Evolutionary conservation across 192 early-diverging fungal genomes (phyloP).

Genomic region (Coemansia umbellata): DNA sequence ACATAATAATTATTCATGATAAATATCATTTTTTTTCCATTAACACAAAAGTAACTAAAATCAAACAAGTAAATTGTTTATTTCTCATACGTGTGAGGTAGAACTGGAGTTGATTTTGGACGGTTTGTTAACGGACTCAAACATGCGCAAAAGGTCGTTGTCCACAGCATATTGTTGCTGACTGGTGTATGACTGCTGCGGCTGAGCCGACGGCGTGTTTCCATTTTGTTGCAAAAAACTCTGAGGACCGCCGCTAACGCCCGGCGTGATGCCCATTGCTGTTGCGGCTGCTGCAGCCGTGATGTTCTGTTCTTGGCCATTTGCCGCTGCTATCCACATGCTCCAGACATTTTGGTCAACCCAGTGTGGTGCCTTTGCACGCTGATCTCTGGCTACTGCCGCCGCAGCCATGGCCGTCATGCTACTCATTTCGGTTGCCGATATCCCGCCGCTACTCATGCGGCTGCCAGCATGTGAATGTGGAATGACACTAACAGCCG

Average conservation of each 20-base stretch:
- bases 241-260: constrained; percentile 29
- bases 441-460: too few relatives aligned
- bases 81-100: too few relatives aligned
- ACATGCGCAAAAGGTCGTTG: constrained; percentile 44
- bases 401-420: too few relatives aligned
- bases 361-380: constrained; percentile 45
- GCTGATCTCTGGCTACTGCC: constrained; percentile 1
- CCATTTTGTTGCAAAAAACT: too few relatives aligned
- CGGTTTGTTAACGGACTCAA: constrained; percentile 22
- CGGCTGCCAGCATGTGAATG: too few relatives aligned
- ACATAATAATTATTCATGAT: too few relatives aligned
- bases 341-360: constrained; percentile 32
- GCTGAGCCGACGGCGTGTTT: background rate
- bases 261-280: constrained; percentile 50
- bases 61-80: too few relatives aligned
- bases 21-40: too few relatives aligned
- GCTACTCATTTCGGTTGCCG: too few relatives aligned
- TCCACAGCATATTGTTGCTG: constrained; percentile 23
- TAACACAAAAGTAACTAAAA: too few relatives aligned
- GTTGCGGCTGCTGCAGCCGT: constrained; percentile 33
- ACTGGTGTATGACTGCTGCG: background rate
- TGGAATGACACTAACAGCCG: too few relatives aligned
- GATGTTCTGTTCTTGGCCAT: constrained; percentile 22
- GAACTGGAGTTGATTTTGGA: constrained; percentile 3
- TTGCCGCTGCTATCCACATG: constrained; percentile 48